A percentile compares a stretch with the other conserved stretches of the same genome.
phyloP scores from a whole-genome alignment of 192 early-diverging fungal genomes.

The Podila verticillata region DNA sequence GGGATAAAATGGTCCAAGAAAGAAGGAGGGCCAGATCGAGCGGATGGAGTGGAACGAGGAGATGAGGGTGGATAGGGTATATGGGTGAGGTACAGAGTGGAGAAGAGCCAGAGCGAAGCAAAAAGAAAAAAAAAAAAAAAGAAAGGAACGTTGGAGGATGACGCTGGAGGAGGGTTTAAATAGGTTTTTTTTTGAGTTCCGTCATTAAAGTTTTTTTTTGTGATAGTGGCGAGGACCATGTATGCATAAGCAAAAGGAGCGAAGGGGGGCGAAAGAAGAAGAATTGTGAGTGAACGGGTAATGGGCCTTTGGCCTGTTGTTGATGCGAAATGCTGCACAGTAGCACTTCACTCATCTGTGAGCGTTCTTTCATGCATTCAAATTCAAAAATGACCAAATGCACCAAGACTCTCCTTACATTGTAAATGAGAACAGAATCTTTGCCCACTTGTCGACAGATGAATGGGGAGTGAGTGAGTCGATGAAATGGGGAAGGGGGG shows the following conservation, averaged over 20 bases:
- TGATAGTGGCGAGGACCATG: too few relatives aligned
- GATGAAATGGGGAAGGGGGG: not conserved
- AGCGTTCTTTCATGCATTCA: too few relatives aligned
- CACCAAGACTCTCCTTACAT: too few relatives aligned
- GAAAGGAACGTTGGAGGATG: not conserved
- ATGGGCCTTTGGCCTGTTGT: not conserved
- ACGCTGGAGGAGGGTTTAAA: not conserved
- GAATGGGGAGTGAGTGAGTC: not conserved
- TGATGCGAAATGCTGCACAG: not conserved
- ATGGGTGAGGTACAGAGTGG: constrained; percentile 1
- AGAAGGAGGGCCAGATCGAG: not conserved
- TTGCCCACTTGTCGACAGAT: not conserved
- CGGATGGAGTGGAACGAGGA: not conserved
- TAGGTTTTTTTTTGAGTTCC: too few relatives aligned
- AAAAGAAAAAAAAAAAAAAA: not conserved
- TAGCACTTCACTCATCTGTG: too few relatives aligned
- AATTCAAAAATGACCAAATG: too few relatives aligned
- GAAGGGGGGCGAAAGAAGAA: not conserved
- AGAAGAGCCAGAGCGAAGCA: not conserved
- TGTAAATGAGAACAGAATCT: too few relatives aligned
- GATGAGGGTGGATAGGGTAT: not conserved
- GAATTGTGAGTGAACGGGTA: not conserved
- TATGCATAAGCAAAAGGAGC: not conserved
- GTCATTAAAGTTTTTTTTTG: too few relatives aligned
- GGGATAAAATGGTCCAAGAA: not conserved